A percentile compares a stretch with the other conserved stretches of the same genome.
Conservation (phyloP, 768 basidiomycete species). For the Scleroderma citrinum region DNA sequence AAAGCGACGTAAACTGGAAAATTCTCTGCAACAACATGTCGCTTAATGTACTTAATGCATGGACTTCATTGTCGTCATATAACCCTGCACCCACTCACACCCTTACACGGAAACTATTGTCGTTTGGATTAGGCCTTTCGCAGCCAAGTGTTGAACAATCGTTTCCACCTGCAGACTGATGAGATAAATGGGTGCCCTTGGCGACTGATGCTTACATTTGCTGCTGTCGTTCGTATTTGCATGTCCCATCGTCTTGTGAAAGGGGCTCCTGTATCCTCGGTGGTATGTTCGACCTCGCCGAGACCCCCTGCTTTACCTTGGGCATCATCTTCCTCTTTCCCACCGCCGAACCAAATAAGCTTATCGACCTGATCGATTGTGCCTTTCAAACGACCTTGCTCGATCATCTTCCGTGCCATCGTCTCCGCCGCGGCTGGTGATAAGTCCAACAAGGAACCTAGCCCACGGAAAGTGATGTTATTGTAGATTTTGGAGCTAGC, state of each 20-base stretch:
- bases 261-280: conserved; percentile 81
- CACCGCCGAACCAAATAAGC: conserved; percentile 89
- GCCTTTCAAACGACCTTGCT: conserved; percentile 89
- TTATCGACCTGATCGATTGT: conserved; percentile 95
- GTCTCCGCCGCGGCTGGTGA: conserved; percentile 92
- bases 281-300: conserved; percentile 80
- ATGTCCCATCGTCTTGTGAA: conserved; percentile 96
- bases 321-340: conserved; percentile 82
- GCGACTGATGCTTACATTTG: conserved; percentile 53
- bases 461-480: conserved; percentile 93
- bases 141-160: conserved; percentile 76
- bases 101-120: conserved; percentile 19
- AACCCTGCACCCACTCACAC: conserved; percentile 8
- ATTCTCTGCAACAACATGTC: conserved; percentile 33
- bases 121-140: conserved; percentile 56
- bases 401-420: conserved; percentile 98
- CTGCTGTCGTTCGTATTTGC: conserved; percentile 83
- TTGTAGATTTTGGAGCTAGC: conserved; percentile 97
- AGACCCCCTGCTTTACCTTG: conserved; percentile 93
- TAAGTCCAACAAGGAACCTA: conserved; percentile 84
- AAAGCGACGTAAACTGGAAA: conserved; percentile 65
- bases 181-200: background rate
- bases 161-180: conserved; percentile 60
- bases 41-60: conserved; percentile 23
- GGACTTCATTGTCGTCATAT: background rate